These are phyloP conservation scores for Fusarium nodosum DNA, from an alignment of 2,329 filamentous ascomycete genomes.

Conservation along the genomic window DNA sequence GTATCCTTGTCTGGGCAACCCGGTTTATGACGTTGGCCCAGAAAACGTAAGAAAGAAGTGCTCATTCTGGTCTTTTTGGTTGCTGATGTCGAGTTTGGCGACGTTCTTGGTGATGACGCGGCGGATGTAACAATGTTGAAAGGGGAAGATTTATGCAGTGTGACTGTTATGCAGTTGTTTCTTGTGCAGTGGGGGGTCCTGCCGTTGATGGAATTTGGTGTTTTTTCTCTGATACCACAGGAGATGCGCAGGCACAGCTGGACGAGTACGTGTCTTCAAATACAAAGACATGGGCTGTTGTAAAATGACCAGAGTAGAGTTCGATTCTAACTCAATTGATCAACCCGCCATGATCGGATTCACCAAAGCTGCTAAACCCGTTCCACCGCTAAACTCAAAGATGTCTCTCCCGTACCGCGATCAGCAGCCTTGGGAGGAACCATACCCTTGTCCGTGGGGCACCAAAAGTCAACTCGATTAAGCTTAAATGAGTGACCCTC, in stretches of 20 bases:
- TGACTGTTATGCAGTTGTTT: not conserved
- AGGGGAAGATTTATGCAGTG: not conserved
- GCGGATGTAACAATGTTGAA: not conserved
- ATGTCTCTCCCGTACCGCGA: not conserved
- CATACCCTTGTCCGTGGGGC: conserved; percentile 4
- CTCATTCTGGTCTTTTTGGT: not conserved
- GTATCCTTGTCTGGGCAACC: conserved; percentile 37
- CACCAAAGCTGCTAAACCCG: not conserved
- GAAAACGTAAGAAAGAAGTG: conserved; percentile 17
- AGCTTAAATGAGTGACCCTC: conserved; percentile 39
- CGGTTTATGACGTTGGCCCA: conserved; percentile 38
- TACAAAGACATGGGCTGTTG: not conserved
- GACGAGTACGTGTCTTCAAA: not conserved
- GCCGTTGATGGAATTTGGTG: not conserved
- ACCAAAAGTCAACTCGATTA: conserved; percentile 19
- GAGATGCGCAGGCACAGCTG: too few relatives aligned
- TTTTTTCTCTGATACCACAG: not conserved
- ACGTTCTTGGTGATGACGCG: conserved; percentile 20
- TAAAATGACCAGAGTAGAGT: not conserved
- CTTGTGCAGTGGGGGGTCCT: not conserved
- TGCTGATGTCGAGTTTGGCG: conserved; percentile 12
- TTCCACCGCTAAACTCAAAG: not conserved
- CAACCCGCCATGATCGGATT: not conserved
- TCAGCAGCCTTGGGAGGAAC: not conserved
- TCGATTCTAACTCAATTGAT: not conserved